A percentile compares a stretch with the other conserved stretches of the same genome.
Conservation (phyloP, 805 yeast species). For the Zygoascus ofunaensis region DNA sequence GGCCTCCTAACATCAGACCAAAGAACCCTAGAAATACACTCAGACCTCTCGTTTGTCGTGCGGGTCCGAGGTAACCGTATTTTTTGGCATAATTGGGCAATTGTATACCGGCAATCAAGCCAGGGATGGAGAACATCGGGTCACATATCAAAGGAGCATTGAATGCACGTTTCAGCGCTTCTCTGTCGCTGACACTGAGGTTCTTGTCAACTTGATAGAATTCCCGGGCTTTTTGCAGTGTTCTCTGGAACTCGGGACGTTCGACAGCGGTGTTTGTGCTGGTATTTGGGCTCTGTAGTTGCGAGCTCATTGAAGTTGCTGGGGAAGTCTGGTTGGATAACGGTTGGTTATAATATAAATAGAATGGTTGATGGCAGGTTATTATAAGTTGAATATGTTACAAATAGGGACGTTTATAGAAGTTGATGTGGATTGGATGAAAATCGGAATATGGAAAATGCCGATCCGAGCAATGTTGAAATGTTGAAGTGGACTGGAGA, state of each 20-base stretch:
- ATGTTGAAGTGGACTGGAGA: too few species aligned
- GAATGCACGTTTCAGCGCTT: slow-evolving; percentile 9
- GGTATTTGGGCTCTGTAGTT: background rate
- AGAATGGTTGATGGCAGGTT: too few species aligned
- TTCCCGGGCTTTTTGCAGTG: slow-evolving; percentile 6
- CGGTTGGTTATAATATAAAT: too few species aligned
- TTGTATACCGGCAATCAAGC: slow-evolving; percentile 11
- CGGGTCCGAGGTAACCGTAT: slow-evolving; percentile 8
- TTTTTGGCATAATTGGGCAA: slow-evolving; percentile 9
- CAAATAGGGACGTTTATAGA: too few species aligned
- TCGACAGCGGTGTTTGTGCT: too few species aligned
- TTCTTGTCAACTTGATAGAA: slow-evolving; percentile 12
- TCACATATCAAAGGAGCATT: slow-evolving; percentile 5
- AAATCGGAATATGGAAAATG: too few species aligned
- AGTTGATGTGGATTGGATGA: too few species aligned
- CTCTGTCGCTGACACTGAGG: slow-evolving; percentile 9
- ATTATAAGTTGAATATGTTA: too few species aligned
- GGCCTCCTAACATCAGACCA: slow-evolving; percentile 13
- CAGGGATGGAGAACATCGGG: slow-evolving; percentile 13
- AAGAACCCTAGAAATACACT: slow-evolving; percentile 13
- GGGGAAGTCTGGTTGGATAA: too few species aligned
- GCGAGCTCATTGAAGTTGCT: background rate
- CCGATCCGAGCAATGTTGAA: too few species aligned
- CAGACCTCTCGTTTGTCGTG: slow-evolving; percentile 8
- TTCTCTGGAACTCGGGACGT: slow-evolving; percentile 6